A percentile compares a stretch with the other conserved stretches of the same genome.
phyloP scores from a whole-genome alignment of 2,329 filamentous ascomycete genomes.

The Cryphonectria japonica region DNA sequence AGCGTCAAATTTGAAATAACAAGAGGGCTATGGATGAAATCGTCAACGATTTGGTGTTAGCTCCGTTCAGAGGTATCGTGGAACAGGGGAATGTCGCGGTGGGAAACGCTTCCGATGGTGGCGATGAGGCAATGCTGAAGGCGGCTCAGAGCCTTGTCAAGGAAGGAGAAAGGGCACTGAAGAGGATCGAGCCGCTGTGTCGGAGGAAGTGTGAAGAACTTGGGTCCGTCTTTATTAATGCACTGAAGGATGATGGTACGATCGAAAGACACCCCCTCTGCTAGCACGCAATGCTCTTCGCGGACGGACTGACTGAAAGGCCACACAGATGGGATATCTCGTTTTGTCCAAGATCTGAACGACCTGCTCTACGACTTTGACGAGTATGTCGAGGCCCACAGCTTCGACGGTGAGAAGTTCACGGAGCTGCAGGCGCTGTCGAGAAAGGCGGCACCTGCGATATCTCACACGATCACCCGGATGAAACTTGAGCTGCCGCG shows the following conservation, averaged over 20 bases:
- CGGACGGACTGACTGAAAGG: background rate
- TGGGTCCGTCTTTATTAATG: constrained; percentile 52
- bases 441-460: constrained; percentile 52
- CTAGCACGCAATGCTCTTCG: constrained; percentile 10
- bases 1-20: background rate
- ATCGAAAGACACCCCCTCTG: constrained; percentile 6
- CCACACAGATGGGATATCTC: constrained; percentile 52
- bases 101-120: constrained; percentile 40
- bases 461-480: constrained; percentile 55
- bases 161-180: constrained; percentile 45
- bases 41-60: constrained; percentile 21
- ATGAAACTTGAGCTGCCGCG: constrained; percentile 52
- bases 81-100: constrained; percentile 35
- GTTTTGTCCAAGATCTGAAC: constrained; percentile 51
- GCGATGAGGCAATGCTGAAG: constrained; percentile 51
- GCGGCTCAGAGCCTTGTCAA: constrained; percentile 45
- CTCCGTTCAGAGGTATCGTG: constrained; percentile 25
- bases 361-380: constrained; percentile 62
- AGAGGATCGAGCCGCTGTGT: constrained; percentile 56
- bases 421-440: constrained; percentile 52
- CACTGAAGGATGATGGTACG: constrained; percentile 59
- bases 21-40: constrained; percentile 11
- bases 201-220: constrained; percentile 53
- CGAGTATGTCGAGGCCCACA: constrained; percentile 53
- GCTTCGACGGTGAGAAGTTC: constrained; percentile 56